A percentile compares a stretch with the other conserved stretches of the same genome.
Evolutionary conservation across 805 yeast species (phyloP).

Genomic region (Torulaspora quercuum): DNA sequence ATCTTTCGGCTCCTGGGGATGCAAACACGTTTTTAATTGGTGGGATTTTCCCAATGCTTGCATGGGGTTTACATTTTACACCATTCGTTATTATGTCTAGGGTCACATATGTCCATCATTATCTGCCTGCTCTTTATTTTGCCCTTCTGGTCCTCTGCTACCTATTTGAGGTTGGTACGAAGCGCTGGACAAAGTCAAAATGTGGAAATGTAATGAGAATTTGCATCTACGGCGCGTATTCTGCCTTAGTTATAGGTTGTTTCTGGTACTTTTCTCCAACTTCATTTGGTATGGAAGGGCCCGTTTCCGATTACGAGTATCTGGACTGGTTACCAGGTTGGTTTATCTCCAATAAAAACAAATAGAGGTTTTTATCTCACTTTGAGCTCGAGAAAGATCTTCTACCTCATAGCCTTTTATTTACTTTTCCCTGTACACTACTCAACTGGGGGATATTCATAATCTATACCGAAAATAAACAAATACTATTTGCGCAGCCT

Average conservation of each 20-base stretch:
- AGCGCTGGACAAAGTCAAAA: conserved; percentile 30
- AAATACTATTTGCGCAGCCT: too few species aligned
- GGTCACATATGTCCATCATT: conserved; percentile 83
- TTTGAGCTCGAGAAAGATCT: conserved; percentile 3
- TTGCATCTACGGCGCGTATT: conserved; percentile 41
- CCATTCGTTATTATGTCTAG: conserved; percentile 82
- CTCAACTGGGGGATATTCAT: not conserved
- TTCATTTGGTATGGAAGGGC: conserved; percentile 64
- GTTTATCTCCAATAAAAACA: conserved; percentile 38
- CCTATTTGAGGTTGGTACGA: conserved; percentile 46
- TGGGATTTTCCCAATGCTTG: conserved; percentile 74
- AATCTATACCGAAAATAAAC: too few species aligned
- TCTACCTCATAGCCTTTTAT: not conserved
- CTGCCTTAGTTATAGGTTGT: conserved; percentile 44
- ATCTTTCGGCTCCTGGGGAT: conserved; percentile 49
- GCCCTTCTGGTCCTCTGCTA: conserved; percentile 58
- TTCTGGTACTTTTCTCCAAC: conserved; percentile 62
- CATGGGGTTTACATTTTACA: conserved; percentile 73
- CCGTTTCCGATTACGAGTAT: conserved; percentile 39
- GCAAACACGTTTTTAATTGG: conserved; percentile 59
- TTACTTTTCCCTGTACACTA: conserved; percentile 2
- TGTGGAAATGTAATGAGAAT: conserved; percentile 28
- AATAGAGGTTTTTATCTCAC: conserved; percentile 6
- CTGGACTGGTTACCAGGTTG: conserved; percentile 50
- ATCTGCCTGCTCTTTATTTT: conserved; percentile 78